Evolutionary conservation across 2,329 filamentous ascomycete species (phyloP).

Genomic region (Paraconiothyrium sp.): DNA sequence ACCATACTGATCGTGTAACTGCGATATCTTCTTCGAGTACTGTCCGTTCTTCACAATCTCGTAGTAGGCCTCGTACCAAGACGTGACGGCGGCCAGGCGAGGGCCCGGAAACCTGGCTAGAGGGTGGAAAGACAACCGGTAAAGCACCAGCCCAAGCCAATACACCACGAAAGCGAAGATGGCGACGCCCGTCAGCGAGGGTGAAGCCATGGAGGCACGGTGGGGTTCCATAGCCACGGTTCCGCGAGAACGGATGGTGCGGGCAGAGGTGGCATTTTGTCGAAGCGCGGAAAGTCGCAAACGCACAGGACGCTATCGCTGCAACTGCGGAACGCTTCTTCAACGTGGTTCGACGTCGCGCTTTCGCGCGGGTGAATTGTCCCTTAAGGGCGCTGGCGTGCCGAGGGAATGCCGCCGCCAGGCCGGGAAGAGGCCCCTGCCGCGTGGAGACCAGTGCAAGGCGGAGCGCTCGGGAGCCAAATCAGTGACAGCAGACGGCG

Average conservation of each 20-base stretch:
- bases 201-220: constrained; percentile 15
- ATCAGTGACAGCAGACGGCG: constrained; percentile 1
- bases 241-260: neutral
- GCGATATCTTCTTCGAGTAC: constrained; percentile 42
- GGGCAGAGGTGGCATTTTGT: constrained; percentile 13
- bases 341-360: constrained; percentile 5
- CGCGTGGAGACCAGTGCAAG: neutral
- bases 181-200: constrained; percentile 24
- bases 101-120: constrained; percentile 58
- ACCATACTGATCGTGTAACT: constrained; percentile 47
- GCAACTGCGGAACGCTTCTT: neutral
- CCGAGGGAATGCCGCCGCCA: neutral
- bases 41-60: constrained; percentile 44
- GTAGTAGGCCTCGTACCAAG: constrained; percentile 49
- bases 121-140: constrained; percentile 56
- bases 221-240: constrained; percentile 26
- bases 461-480: constrained; percentile 6
- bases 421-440: neutral
- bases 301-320: neutral
- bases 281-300: neutral
- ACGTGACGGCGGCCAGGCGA: constrained; percentile 39
- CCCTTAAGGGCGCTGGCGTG: neutral
- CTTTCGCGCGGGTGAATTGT: constrained; percentile 1
- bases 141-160: constrained; percentile 37
- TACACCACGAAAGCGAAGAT: constrained; percentile 27